phyloP scores from a whole-genome alignment of 2,329 filamentous ascomycete species.

The Alternaria arbusti region DNA sequence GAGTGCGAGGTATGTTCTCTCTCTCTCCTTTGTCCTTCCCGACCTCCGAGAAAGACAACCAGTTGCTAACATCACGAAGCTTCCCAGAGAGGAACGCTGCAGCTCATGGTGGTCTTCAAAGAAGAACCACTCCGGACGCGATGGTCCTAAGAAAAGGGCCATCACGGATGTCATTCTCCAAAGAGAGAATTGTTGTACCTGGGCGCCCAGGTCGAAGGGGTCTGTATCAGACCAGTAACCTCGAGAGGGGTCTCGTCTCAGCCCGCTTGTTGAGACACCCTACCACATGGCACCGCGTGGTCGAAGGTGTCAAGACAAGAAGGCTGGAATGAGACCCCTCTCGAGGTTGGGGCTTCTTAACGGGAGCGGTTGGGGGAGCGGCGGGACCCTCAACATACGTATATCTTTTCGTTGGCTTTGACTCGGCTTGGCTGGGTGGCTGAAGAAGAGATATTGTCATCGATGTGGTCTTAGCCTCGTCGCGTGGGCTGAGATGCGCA shows the following conservation, averaged over 20 bases:
- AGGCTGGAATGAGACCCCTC: not conserved
- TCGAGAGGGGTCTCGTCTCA: not conserved
- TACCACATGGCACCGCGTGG: too few relatives aligned
- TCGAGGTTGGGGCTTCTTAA: not conserved
- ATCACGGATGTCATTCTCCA: not conserved
- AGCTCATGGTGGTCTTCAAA: not conserved
- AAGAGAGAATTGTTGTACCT: not conserved
- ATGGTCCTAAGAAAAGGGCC: not conserved
- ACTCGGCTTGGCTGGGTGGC: not conserved
- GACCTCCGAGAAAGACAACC: not conserved
- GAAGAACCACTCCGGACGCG: not conserved
- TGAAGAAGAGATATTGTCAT: not conserved
- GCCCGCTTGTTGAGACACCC: not conserved
- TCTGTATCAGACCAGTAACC: not conserved
- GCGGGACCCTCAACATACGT: not conserved
- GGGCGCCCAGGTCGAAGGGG: not conserved
- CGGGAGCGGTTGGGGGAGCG: not conserved
- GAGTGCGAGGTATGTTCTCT: not conserved
- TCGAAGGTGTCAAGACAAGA: not conserved
- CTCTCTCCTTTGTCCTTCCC: too few relatives aligned
- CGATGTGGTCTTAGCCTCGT: accelerated
- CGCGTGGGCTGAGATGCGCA: not conserved
- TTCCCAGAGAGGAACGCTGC: not conserved
- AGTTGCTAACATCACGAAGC: not conserved
- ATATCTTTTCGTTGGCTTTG: not conserved